These are phyloP conservation scores for Acanthamoeba royreba DNA, from an alignment of 208 protist species.

Conservation along the genomic window DNA sequence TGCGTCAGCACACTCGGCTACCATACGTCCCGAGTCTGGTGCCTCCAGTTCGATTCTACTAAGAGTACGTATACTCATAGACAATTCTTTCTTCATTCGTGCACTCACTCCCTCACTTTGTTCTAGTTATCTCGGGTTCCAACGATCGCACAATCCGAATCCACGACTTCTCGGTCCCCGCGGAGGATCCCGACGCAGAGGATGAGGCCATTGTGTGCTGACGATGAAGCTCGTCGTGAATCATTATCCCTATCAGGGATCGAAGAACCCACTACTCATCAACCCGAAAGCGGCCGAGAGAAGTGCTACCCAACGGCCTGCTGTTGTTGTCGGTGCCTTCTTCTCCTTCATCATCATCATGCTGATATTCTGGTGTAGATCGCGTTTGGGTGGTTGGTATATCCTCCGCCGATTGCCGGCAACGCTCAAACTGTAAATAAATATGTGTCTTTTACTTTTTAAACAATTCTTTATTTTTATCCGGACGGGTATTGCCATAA, in stretches of 20 bases:
- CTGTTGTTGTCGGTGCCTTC: too few relatives aligned
- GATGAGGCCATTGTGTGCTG: slow-evolving; percentile 13
- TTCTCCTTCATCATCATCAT: too few relatives aligned
- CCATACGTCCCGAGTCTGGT: background rate
- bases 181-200: background rate
- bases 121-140: background rate
- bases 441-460: too few relatives aligned
- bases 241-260: background rate
- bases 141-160: slow-evolving; percentile 20
- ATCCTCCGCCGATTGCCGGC: too few relatives aligned
- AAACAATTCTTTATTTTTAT: too few relatives aligned
- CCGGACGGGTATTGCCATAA: too few relatives aligned
- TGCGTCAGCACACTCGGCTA: background rate
- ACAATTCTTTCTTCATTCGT: background rate
- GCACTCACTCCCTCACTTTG: background rate
- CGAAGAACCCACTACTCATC: background rate
- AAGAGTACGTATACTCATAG: background rate
- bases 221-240: too few relatives aligned
- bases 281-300: too few relatives aligned
- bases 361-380: too few relatives aligned
- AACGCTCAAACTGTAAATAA: too few relatives aligned
- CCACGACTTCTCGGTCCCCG: background rate
- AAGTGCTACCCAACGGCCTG: too few relatives aligned
- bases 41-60: background rate
- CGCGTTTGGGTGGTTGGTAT: too few relatives aligned